A percentile compares a stretch with the other conserved stretches of the same genome.
Conservation (phyloP, 1,284 basidiomycete species). For the Fomitopsis pinicola region DNA sequence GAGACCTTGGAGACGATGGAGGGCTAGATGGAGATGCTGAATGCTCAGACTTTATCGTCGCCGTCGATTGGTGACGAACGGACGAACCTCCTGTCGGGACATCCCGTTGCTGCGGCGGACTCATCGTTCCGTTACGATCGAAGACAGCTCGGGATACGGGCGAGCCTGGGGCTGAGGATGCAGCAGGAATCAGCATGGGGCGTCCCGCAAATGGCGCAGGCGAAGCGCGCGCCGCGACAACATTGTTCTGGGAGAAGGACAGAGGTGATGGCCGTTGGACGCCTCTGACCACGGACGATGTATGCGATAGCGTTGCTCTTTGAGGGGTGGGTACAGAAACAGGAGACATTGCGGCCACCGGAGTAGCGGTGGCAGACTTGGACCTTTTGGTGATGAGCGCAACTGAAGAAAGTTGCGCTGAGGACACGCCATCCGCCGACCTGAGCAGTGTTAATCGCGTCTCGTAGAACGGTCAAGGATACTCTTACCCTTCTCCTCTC, state of each 20-base stretch:
- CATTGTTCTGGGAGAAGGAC: constrained; percentile 39
- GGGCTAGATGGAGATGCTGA: constrained; percentile 11
- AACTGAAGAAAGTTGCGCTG: not conserved
- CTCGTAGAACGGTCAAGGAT: not conserved
- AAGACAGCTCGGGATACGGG: not conserved
- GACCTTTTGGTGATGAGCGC: constrained; percentile 20
- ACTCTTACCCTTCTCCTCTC: constrained; percentile 34
- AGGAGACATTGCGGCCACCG: constrained; percentile 9
- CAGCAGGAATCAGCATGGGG: constrained; percentile 4
- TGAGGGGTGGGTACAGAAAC: constrained; percentile 16
- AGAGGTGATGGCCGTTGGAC: constrained; percentile 46
- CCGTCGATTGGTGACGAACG: constrained; percentile 4
- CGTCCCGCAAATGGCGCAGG: constrained; percentile 10
- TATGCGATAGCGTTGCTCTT: constrained; percentile 21
- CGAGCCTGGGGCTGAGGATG: not conserved
- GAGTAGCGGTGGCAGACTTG: constrained; percentile 22
- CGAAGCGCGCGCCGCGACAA: constrained; percentile 23
- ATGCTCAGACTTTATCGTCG: constrained; percentile 2
- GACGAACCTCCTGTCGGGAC: not conserved
- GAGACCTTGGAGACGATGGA: constrained; percentile 16
- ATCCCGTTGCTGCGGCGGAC: not conserved
- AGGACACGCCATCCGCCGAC: constrained; percentile 8
- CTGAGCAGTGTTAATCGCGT: constrained; percentile 7
- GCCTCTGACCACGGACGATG: constrained; percentile 16
- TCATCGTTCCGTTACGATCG: not conserved